Base-by-base conservation (phyloP, 768 basidiomycete genomes). In the Suillus hirtellus region DNA sequence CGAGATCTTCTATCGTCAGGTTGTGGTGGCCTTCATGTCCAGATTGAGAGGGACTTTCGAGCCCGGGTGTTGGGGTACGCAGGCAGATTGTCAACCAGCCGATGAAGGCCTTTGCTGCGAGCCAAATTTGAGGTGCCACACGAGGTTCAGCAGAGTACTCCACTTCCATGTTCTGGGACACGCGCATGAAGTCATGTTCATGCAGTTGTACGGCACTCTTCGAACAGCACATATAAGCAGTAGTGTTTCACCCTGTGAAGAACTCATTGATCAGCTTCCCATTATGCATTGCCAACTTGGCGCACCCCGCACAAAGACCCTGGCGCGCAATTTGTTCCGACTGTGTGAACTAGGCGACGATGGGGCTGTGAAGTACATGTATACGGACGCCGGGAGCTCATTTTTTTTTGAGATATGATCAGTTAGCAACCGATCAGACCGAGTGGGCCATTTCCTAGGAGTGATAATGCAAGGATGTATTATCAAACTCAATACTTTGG, bases 211-310 rank as follows among this genome's bases (percentile, higher is more conserved):
- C 1, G 27, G 27, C 27, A 52, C 27, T n/a, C 52, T 53, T 35
- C 19, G 52, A n/a, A 11, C 34, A 34, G 34, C 52, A 2, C 52
- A 52, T 53, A 35, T 35, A 11, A 35, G 19, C 34, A 35, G 5
- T 35, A 19, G 52, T 34, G 52, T 53, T 53, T 53, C 34, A 31
- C 52, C 50, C 15, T 52, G 50, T 52, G 50, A 52, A 52, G 50
- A 31, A 17, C 4, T 27, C 24, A 3, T 49, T 8, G 24, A 49
- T 52, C 9, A 52, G 17, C 50, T 19, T 53, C 52, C 34, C 34
- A 53, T 34, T 10, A 6, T 31, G 52, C 10, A 34, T 34, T 5
- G 19, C 19, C 19, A 11, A 12, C 34, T 53, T 53, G 11, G 19
- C 52, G 11, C 52, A 34, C 11, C 34, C n/a, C 17, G 50, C 31